Evolutionary conservation across 441 rosid genomes (phyloP).

Genomic region (Biscutella auriculata): DNA sequence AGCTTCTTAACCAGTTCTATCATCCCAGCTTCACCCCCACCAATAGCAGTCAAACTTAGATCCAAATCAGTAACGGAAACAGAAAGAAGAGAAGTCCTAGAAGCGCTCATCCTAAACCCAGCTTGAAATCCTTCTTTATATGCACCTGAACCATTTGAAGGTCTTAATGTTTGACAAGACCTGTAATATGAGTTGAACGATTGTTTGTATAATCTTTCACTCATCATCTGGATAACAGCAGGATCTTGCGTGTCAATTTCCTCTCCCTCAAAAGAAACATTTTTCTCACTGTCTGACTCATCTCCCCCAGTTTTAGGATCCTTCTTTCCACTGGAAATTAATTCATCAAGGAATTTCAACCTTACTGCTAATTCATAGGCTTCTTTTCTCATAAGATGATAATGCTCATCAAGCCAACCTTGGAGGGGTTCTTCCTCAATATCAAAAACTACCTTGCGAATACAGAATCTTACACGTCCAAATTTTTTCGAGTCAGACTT

Average conservation of each 20-base stretch:
- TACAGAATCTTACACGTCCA: conserved; percentile 60
- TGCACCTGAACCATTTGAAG: conserved; percentile 77
- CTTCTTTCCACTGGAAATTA: conserved; percentile 33
- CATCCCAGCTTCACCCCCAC: conserved; percentile 91
- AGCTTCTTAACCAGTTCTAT: conserved; percentile 74
- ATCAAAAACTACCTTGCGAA: conserved; percentile 72
- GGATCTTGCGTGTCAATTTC: conserved; percentile 59
- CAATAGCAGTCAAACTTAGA: conserved; percentile 63
- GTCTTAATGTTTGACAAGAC: conserved; percentile 68
- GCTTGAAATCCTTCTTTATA: conserved; percentile 79
- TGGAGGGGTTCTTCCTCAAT: conserved; percentile 97
- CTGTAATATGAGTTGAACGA: conserved; percentile 71
- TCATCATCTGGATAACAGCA: conserved; percentile 34
- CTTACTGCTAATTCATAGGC: conserved; percentile 86
- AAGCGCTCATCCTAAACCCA: conserved; percentile 75
- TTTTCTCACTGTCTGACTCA: conserved; percentile 33
- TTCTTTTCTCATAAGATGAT: conserved; percentile 67
- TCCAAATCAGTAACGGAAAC: conserved; percentile 85
- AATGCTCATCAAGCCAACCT: conserved; percentile 99
- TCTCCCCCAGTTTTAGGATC: conserved; percentile 35
- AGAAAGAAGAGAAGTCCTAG: conserved; percentile 73
- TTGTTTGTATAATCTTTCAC: conserved; percentile 49
- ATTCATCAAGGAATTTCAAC: conserved; percentile 71
- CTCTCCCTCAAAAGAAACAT: conserved; percentile 38
- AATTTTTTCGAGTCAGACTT: conserved; percentile 45